Percentiles rank a stretch among this genome's conserved stretches.
Evolutionary conservation across 805 yeast genomes (phyloP).

Genomic region (Metschnikowia lunata): DNA sequence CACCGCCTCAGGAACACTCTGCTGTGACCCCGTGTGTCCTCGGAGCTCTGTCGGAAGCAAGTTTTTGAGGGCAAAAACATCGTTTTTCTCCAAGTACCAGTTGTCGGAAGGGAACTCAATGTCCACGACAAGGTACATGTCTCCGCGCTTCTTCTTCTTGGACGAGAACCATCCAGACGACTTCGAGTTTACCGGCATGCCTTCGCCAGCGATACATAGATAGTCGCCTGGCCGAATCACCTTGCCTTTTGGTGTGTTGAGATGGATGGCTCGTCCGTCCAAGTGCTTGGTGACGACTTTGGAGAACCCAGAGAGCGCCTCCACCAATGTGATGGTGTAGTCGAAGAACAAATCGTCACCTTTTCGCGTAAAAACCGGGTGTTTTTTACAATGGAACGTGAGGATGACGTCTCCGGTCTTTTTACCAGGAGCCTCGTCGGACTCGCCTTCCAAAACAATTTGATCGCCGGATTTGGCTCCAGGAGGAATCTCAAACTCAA

Average conservation of each 20-base stretch:
- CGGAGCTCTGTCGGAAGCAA: constrained; percentile 45
- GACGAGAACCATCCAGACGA: constrained; percentile 19
- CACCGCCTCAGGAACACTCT: constrained; percentile 23
- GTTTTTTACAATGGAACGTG: constrained; percentile 47
- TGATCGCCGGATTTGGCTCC: constrained; percentile 65
- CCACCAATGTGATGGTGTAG: constrained; percentile 62
- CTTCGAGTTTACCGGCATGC: constrained; percentile 65
- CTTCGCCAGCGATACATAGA: constrained; percentile 64
- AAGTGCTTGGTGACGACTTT: constrained; percentile 62
- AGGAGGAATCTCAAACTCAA: constrained; percentile 71
- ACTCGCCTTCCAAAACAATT: constrained; percentile 59
- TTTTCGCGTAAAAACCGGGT: constrained; percentile 49
- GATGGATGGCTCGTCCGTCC: constrained; percentile 69
- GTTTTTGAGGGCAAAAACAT: constrained; percentile 49
- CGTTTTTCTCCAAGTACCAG: constrained; percentile 77
- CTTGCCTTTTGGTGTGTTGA: constrained; percentile 70
- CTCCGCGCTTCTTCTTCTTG: constrained; percentile 46
- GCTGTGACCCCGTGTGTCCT: constrained; percentile 20
- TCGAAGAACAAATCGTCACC: constrained; percentile 63
- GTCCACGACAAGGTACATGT: constrained; percentile 62
- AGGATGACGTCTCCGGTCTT: constrained; percentile 75
- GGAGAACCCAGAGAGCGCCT: constrained; percentile 80
- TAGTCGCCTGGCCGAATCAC: constrained; percentile 76
- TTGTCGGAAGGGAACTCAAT: constrained; percentile 80
- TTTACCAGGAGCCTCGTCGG: constrained; percentile 75